Percentiles rank a stretch among this genome's conserved stretches.
Evolutionary conservation across 139 green algal genomes (phyloP).

Genomic region (Picochlorum sp.): DNA sequence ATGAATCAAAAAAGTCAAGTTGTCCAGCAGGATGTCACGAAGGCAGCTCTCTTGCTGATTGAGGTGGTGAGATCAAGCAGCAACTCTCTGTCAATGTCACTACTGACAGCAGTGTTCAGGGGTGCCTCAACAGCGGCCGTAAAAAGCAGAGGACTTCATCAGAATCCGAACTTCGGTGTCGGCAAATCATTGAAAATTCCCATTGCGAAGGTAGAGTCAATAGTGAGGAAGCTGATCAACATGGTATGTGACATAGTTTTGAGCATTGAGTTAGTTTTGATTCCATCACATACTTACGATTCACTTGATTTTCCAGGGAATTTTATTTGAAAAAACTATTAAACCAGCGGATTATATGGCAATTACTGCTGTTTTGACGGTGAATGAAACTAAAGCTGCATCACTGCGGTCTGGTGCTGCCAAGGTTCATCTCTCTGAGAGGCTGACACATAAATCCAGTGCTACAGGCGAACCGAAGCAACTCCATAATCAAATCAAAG

Average conservation of each 20-base stretch:
- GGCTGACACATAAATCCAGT: no score
- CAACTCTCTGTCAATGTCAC: background rate
- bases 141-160: background rate
- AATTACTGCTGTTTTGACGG: background rate
- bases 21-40: constrained; percentile 43
- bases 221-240: constrained; percentile 1
- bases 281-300: no score
- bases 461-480: no score
- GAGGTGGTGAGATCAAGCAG: constrained; percentile 2
- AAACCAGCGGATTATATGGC: background rate
- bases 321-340: background rate
- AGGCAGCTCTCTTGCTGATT: constrained; percentile 9
- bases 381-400: background rate
- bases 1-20: constrained; percentile 5
- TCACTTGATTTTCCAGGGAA: background rate
- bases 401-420: background rate
- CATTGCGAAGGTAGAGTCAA: constrained; percentile 3
- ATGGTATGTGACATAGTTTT: no score
- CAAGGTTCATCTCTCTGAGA: background rate
- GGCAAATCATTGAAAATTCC: constrained; percentile 3
- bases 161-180: background rate
- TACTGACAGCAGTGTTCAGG: constrained; percentile 1
- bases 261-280: no score
- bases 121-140: background rate
- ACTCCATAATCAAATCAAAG: background rate